Evolutionary conservation across 768 basidiomycete species (phyloP).

Genomic region (Auricularia auricula-judae): DNA sequence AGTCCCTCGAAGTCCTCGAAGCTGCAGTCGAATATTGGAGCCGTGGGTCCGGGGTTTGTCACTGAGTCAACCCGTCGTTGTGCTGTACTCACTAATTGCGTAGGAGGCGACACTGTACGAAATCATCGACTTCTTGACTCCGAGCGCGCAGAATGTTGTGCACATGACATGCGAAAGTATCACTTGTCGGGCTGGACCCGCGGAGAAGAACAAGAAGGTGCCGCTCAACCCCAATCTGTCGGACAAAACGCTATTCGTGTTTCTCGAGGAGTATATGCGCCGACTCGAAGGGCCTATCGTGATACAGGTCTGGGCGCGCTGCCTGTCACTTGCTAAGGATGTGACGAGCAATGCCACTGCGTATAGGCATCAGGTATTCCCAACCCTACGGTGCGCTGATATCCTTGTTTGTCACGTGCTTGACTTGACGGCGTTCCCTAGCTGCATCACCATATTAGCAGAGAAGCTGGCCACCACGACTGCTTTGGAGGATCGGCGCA

Average conservation of each 20-base stretch:
- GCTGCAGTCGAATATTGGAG: conserved; percentile 78
- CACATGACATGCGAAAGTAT: conserved; percentile 85
- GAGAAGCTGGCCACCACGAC: conserved; percentile 83
- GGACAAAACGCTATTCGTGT: conserved; percentile 65
- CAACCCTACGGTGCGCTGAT: conserved; percentile 51
- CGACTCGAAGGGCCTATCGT: conserved; percentile 85
- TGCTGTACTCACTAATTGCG: background rate
- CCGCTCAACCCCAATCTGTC: conserved; percentile 61
- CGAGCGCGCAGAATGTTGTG: conserved; percentile 78
- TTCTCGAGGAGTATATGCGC: conserved; percentile 76
- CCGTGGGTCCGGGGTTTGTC: conserved; percentile 37
- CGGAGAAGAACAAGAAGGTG: conserved; percentile 49
- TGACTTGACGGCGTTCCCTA: conserved; percentile 20
- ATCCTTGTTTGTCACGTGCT: background rate
- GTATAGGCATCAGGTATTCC: conserved; percentile 61
- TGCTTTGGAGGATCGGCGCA: conserved; percentile 78
- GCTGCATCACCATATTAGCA: conserved; percentile 66
- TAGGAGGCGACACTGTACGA: conserved; percentile 52
- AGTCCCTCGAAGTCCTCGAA: conserved; percentile 74
- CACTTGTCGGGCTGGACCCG: conserved; percentile 38
- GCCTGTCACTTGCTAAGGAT: conserved; percentile 70
- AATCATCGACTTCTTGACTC: conserved; percentile 69
- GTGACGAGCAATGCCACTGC: conserved; percentile 52
- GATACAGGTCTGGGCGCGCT: conserved; percentile 82
- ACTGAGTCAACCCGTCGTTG: background rate